Percentiles rank a stretch among this genome's conserved stretches.
phyloP scores from a whole-genome alignment of 305 asterid genomes.

The Withania somnifera region DNA sequence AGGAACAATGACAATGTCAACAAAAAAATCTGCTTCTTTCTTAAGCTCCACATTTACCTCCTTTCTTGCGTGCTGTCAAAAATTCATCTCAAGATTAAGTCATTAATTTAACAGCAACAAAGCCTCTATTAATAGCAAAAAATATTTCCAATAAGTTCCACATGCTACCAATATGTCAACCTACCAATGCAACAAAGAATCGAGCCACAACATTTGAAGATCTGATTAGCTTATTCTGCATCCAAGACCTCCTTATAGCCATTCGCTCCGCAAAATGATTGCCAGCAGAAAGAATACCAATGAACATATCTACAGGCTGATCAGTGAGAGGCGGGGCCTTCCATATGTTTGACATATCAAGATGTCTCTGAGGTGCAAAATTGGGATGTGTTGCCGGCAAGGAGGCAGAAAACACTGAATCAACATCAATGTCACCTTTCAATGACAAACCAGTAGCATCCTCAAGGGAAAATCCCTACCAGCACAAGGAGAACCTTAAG shows the following conservation, averaged over 20 bases:
- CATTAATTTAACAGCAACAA: neutral
- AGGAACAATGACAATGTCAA: slow-evolving; percentile 24
- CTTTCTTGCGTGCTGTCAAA: slow-evolving; percentile 22
- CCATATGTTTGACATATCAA: slow-evolving; percentile 61
- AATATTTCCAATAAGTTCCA: neutral
- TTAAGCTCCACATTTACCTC: slow-evolving; percentile 21
- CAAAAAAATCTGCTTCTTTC: slow-evolving; percentile 25
- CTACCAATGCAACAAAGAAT: slow-evolving; percentile 74
- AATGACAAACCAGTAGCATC: slow-evolving; percentile 72
- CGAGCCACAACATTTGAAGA: slow-evolving; percentile 63
- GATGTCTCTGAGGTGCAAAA: slow-evolving; percentile 67
- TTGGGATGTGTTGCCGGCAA: slow-evolving; percentile 68
- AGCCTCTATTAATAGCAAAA: neutral
- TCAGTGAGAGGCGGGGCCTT: slow-evolving; percentile 55
- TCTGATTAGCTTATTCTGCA: slow-evolving; percentile 56
- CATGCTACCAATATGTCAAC: slow-evolving; percentile 5
- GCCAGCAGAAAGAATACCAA: slow-evolving; percentile 77
- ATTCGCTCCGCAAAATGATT: slow-evolving; percentile 79
- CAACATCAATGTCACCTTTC: slow-evolving; percentile 59
- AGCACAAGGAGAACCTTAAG: slow-evolving; percentile 3
- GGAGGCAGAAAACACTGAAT: slow-evolving; percentile 58
- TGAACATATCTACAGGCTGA: slow-evolving; percentile 47
- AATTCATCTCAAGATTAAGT: neutral
- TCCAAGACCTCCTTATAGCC: slow-evolving; percentile 80
- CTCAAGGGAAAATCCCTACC: slow-evolving; percentile 64